Percentiles rank a stretch among this genome's conserved stretches.
phyloP scores from a whole-genome alignment of 106 monocot species.

The Hemerocallis citrina region DNA sequence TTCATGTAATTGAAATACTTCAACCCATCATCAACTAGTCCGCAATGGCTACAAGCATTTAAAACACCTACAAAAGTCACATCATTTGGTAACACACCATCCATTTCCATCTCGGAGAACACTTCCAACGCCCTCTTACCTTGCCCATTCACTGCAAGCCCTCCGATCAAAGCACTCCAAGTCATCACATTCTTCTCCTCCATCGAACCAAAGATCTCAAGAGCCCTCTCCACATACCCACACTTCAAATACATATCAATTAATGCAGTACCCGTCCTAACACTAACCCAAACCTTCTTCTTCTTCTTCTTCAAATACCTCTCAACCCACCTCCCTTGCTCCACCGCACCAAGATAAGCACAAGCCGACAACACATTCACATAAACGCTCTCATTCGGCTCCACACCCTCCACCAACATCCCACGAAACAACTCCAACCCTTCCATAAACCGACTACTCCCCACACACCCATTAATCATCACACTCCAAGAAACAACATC shows the following conservation, averaged over 20 bases:
- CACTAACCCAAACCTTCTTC: slow-evolving; percentile 37
- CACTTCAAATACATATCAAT: slow-evolving; percentile 92
- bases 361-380: slow-evolving; percentile 70
- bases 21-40: slow-evolving; percentile 51
- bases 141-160: slow-evolving; percentile 49
- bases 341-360: slow-evolving; percentile 54
- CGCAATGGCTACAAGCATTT: slow-evolving; percentile 64
- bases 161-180: slow-evolving; percentile 76
- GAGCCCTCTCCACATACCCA: slow-evolving; percentile 31
- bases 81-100: slow-evolving; percentile 32
- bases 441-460: slow-evolving; percentile 20
- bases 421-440: slow-evolving; percentile 43
- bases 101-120: slow-evolving; percentile 42
- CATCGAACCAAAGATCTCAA: slow-evolving; percentile 37
- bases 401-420: slow-evolving; percentile 37
- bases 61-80: slow-evolving; percentile 58
- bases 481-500: slow-evolving; percentile 85
- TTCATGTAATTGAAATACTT: slow-evolving; percentile 47
- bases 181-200: slow-evolving; percentile 38
- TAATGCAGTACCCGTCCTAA: slow-evolving; percentile 62
- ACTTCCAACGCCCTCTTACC: slow-evolving; percentile 30
- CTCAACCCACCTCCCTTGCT: slow-evolving; percentile 67
- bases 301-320: slow-evolving; percentile 47
- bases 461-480: slow-evolving; percentile 63
- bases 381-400: slow-evolving; percentile 67